Conservation (phyloP, 208 protist genomes). For the Acanthamoeba triangularis region DNA sequence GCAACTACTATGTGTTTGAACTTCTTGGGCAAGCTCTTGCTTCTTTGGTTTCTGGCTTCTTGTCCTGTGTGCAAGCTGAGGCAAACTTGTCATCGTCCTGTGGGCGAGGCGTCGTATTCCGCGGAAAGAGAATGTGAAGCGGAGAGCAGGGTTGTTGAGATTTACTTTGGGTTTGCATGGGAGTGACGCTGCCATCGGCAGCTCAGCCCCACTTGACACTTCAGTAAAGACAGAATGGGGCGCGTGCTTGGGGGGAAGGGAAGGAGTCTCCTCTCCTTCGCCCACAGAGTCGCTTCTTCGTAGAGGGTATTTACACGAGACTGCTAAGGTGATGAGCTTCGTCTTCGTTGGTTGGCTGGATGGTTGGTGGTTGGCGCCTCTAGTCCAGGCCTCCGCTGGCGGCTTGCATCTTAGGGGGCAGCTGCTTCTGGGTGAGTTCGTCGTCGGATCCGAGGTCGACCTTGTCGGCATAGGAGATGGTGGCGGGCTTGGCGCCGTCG, state of each 20-base stretch:
- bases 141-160: too few species aligned
- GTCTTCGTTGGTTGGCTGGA: too few species aligned
- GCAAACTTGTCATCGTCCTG: too few species aligned
- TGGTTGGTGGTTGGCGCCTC: too few species aligned
- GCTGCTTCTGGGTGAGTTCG: neutral
- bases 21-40: neutral
- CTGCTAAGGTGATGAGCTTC: neutral
- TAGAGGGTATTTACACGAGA: neutral
- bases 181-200: neutral
- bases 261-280: neutral
- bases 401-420: neutral
- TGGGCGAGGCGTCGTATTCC: too few species aligned
- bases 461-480: conserved; percentile 19
- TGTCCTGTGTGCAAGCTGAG: too few species aligned
- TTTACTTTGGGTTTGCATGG: too few species aligned
- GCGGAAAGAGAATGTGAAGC: too few species aligned
- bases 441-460: conserved; percentile 55
- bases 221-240: neutral
- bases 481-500: neutral
- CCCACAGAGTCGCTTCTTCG: too few species aligned
- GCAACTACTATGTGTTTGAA: neutral
- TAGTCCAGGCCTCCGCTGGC: neutral
- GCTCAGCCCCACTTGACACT: neutral
- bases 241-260: neutral
- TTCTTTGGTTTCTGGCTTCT: too few species aligned